Percentiles rank a stretch among this genome's conserved stretches.
Conservation (phyloP, 2,329 filamentous ascomycete species). For the Xylariaceae sp. region DNA sequence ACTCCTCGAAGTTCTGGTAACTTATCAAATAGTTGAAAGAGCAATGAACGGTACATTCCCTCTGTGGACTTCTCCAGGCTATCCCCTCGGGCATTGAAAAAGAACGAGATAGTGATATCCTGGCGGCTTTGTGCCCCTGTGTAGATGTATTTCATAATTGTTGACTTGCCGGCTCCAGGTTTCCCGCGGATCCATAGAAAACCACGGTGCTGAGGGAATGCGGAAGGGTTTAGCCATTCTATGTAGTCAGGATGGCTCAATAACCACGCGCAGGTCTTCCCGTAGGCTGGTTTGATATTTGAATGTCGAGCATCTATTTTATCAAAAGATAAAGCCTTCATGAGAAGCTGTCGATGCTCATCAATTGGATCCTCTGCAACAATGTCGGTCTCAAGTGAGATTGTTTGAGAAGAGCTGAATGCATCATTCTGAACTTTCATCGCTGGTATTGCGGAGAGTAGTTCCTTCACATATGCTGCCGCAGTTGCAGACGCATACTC, state of each 20-base stretch:
- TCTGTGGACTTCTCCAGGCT: conserved; percentile 40
- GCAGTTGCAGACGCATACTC: conserved; percentile 9
- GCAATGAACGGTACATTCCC: conserved; percentile 49
- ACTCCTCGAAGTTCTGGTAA: conserved; percentile 32
- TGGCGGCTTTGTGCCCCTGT: conserved; percentile 11
- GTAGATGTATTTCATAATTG: conserved; percentile 38
- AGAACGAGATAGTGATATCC: conserved; percentile 34
- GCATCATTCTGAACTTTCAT: background rate
- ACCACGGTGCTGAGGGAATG: conserved; percentile 28
- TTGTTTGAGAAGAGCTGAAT: background rate
- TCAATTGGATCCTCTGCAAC: background rate
- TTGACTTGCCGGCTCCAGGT: conserved; percentile 41
- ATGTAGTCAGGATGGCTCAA: conserved; percentile 23
- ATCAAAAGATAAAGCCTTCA: conserved; percentile 14
- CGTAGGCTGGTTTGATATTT: conserved; percentile 17
- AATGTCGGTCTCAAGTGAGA: background rate
- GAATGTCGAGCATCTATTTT: conserved; percentile 17
- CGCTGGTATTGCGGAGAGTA: background rate
- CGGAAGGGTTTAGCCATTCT: conserved; percentile 30
- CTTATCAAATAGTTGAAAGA: conserved; percentile 41
- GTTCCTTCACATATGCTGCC: conserved; percentile 7
- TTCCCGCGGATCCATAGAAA: conserved; percentile 44
- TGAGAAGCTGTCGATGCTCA: background rate
- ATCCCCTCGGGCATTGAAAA: conserved; percentile 46
- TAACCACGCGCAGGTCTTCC: conserved; percentile 26